Conservation (phyloP, 169 alveolate genomes). For the Babesia bigemina region DNA sequence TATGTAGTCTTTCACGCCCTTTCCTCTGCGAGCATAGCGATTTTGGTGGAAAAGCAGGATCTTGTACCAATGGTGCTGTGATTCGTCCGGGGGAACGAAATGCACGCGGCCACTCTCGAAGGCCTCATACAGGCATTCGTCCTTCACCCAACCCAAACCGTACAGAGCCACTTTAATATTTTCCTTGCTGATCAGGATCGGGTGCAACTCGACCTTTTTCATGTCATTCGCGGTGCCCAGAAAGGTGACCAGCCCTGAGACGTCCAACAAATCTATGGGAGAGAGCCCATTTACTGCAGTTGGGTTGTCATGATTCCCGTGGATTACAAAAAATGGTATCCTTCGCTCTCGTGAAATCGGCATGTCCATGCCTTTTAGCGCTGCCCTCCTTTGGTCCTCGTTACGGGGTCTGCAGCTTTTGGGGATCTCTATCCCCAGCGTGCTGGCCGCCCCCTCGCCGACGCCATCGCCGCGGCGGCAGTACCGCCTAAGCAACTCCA, state of each 20-base stretch:
- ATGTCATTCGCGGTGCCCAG: constrained; percentile 87
- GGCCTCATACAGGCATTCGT: constrained; percentile 89
- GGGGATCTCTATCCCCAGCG: constrained; percentile 8
- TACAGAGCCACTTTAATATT: constrained; percentile 90
- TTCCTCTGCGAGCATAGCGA: constrained; percentile 70
- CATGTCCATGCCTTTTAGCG: not conserved
- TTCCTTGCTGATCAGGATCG: constrained; percentile 87
- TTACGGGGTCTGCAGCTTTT: not conserved
- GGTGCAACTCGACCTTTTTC: constrained; percentile 85
- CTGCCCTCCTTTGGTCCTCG: not conserved
- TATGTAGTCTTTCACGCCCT: constrained; percentile 38
- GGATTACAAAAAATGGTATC: constrained; percentile 64
- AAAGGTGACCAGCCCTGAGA: constrained; percentile 82
- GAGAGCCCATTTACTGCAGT: constrained; percentile 40
- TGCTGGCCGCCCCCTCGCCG: not conserved
- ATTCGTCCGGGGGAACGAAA: constrained; percentile 84
- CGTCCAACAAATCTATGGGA: constrained; percentile 70
- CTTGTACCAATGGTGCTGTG: constrained; percentile 80
- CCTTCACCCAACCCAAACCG: constrained; percentile 96
- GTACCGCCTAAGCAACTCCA: constrained; percentile 73
- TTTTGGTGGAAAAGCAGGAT: constrained; percentile 95
- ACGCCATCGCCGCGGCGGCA: constrained; percentile 72
- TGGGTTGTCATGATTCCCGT: constrained; percentile 73
- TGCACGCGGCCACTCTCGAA: constrained; percentile 85
- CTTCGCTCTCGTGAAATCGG: constrained; percentile 2